Evolutionary conservation across 2,329 filamentous ascomycete genomes (phyloP).

Genomic region (Epichloe coenophiala): DNA sequence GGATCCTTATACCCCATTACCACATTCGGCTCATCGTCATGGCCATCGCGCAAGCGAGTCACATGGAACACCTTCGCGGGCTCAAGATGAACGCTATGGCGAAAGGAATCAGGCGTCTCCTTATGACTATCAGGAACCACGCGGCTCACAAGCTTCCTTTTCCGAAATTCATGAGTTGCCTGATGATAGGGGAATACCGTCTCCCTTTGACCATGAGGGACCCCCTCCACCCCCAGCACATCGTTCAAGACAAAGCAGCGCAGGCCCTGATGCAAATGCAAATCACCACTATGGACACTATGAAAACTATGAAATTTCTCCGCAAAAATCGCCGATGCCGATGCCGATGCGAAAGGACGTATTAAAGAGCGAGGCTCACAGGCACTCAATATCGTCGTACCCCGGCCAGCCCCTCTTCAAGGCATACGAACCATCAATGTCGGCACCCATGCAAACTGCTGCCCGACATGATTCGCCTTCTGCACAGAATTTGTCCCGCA

Average conservation of each 20-base stretch:
- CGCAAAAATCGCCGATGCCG: constrained; percentile 30
- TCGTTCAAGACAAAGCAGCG: constrained; percentile 32
- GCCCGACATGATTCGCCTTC: constrained; percentile 22
- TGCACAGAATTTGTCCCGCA: constrained; percentile 37
- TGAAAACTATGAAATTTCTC: constrained; percentile 29
- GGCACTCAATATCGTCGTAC: constrained; percentile 36
- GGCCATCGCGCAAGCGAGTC: constrained; percentile 22
- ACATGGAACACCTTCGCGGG: constrained; percentile 20
- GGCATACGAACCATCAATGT: constrained; percentile 34
- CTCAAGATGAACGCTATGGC: constrained; percentile 24
- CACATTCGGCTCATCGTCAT: constrained; percentile 16
- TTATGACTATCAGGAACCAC: constrained; percentile 25
- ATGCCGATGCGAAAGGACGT: constrained; percentile 49
- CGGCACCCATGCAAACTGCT: constrained; percentile 16
- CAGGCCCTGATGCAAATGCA: constrained; percentile 28
- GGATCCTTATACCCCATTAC: constrained; percentile 22
- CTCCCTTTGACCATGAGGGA: constrained; percentile 27
- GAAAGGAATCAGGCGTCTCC: constrained; percentile 16
- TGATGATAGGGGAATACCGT: constrained; percentile 21
- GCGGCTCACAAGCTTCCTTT: constrained; percentile 21
- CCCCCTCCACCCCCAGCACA: constrained; percentile 46
- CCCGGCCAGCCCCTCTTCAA: constrained; percentile 41
- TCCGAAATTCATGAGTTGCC: constrained; percentile 20
- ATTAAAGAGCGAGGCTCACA: constrained; percentile 41
- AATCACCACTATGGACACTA: too few species aligned